Evolutionary conservation across 23 red algal genomes (phyloP).

Genomic region (Gracilaria vermiculophylla): DNA sequence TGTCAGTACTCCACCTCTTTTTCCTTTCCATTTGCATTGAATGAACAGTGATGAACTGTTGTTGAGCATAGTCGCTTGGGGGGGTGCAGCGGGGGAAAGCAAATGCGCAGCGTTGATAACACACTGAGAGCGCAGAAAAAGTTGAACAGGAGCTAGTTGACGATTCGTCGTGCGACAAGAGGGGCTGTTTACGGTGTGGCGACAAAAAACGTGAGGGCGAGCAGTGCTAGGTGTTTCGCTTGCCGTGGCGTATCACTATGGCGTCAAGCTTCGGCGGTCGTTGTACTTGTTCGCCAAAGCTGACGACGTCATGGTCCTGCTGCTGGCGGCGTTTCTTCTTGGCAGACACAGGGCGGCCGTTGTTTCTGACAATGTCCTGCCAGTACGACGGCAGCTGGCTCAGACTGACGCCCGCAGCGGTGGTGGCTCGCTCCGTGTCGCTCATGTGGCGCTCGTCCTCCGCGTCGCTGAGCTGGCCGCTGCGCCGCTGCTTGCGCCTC

Average conservation of each 20-base stretch:
- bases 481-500: constrained; percentile 8
- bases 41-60: too few species aligned
- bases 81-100: too few species aligned
- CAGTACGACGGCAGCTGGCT: constrained; percentile 50
- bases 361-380: constrained; percentile 60
- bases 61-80: too few species aligned
- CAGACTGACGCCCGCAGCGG: constrained; percentile 1
- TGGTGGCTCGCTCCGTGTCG: not conserved
- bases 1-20: not conserved
- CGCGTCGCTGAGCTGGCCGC: constrained; percentile 1
- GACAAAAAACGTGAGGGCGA: too few species aligned
- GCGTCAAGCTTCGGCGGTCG: constrained; percentile 26
- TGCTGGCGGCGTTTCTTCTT: constrained; percentile 20
- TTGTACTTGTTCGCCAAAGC: constrained; percentile 54
- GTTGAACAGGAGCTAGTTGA: too few species aligned
- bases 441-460: not conserved
- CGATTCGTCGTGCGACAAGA: too few species aligned
- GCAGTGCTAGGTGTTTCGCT: not conserved
- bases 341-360: constrained; percentile 41
- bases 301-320: constrained; percentile 18
- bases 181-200: too few species aligned
- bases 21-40: not conserved
- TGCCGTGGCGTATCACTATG: not conserved
- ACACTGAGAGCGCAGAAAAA: too few species aligned
- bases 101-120: too few species aligned